phyloP scores from a whole-genome alignment of 2,329 filamentous ascomycete species.

The Chaetomiaceae sp. region DNA sequence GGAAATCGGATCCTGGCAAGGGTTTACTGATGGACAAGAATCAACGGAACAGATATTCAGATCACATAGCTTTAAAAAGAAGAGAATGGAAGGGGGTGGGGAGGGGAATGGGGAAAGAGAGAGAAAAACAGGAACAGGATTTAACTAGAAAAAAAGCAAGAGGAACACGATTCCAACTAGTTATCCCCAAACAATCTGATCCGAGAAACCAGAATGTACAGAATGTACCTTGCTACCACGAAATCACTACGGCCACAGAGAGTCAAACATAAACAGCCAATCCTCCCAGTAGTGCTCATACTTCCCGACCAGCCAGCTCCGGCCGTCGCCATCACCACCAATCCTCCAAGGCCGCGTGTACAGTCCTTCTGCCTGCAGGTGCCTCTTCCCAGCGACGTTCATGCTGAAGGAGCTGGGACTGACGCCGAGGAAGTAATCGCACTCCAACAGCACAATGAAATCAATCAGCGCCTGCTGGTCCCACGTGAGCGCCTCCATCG shows the following conservation, averaged over 20 bases:
- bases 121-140: no score
- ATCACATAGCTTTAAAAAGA: no score
- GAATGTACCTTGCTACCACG: no score
- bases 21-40: no score
- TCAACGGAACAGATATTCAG: no score
- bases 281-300: conserved; percentile 44
- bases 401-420: conserved; percentile 46
- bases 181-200: no score
- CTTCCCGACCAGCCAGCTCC: conserved; percentile 40
- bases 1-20: no score
- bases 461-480: conserved; percentile 43
- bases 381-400: conserved; percentile 42
- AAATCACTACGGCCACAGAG: conserved; percentile 33
- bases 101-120: no score
- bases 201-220: background rate
- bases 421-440: conserved; percentile 40
- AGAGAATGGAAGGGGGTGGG: no score
- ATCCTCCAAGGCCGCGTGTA: conserved; percentile 41
- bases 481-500: conserved; percentile 37
- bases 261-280: conserved; percentile 46
- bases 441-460: conserved; percentile 36
- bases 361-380: conserved; percentile 37
- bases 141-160: no score
- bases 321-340: conserved; percentile 38
- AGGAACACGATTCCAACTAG: no score